These are phyloP conservation scores for Astrothelium macrocarpum DNA, from an alignment of 495 filamentous ascomycete species.

Conservation along the genomic window DNA sequence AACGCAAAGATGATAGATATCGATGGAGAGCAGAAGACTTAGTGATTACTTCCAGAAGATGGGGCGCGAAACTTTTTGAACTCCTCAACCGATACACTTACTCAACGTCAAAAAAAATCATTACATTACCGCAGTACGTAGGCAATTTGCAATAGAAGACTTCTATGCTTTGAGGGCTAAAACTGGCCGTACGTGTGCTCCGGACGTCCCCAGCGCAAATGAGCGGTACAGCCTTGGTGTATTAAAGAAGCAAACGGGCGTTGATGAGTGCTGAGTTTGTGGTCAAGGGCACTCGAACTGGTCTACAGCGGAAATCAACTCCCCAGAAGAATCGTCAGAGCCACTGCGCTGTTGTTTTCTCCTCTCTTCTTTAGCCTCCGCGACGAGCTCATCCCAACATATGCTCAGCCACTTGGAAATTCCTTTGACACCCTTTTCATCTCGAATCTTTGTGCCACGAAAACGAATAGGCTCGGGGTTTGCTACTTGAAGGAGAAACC, in stretches of 20 bases:
- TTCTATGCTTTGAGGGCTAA: too few species aligned
- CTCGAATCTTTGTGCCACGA: not conserved
- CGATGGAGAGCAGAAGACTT: too few species aligned
- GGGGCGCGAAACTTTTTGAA: not conserved
- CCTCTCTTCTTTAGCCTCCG: not conserved
- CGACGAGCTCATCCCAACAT: not conserved
- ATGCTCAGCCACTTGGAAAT: not conserved
- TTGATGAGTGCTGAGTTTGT: too few species aligned
- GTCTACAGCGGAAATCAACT: not conserved
- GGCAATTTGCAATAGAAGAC: too few species aligned
- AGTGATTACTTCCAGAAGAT: not conserved
- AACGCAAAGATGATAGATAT: not conserved
- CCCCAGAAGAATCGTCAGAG: not conserved
- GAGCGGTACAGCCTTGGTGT: too few species aligned
- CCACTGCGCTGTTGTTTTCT: not conserved
- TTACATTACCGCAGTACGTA: too few species aligned
- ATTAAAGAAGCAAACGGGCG: too few species aligned
- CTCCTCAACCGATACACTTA: too few species aligned
- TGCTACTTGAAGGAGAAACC: constrained; percentile 20
- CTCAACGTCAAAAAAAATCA: too few species aligned
- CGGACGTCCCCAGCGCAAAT: too few species aligned
- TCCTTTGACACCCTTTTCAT: not conserved
- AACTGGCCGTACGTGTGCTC: too few species aligned
- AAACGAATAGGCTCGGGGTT: constrained; percentile 7
- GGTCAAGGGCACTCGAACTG: not conserved